Evolutionary conservation across 202 grass and related monocot genomes (phyloP), one percentile per base, ranked within the genome.

Genomic region (Saccharum hybrid): DNA sequence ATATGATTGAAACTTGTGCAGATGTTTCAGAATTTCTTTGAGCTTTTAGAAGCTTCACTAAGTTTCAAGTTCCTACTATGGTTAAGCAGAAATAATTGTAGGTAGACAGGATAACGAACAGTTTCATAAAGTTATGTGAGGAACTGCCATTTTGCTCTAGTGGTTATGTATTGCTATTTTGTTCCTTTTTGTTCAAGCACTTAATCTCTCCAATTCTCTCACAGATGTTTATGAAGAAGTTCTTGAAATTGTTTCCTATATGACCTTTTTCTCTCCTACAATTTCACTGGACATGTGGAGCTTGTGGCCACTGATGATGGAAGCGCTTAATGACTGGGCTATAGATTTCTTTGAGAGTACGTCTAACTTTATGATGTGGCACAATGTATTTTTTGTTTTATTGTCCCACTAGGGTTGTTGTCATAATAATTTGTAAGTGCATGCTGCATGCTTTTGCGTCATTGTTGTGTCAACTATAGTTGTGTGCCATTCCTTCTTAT

Each of bases 151-250:
- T 82, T 40, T 79, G 10, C 23, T 79, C 4, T 65, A 34, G 18
- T 71, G 10, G 59, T 80, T 60, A 77, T 72, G 39, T 71, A 16
- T 64, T 46, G 45, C 9, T 65, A 59, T 86, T 65, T 66, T 74
- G n/a, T 63, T 14, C 6, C 6, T 68, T 70, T 66, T 57, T 81
- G 1, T 88, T 62, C 31, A 19, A 63, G 16, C 21, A 77, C 30
- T 86, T 84, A 81, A 52, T 74, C 10, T 78, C 19, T 26, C 4
- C 60, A 26, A 54, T 84, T 72, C n/a, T 9, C 65, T 63, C 36
- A 14, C 86, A 97, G 94, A 97, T 97, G 91, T 97, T 82, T 97
- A 93, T 71, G 94, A 97, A 76, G 94, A 97, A 94, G 89, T 97
- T 82, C 77, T 97, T 46, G 94, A 97, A 88, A 91, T 97, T 86